These are phyloP conservation scores for Spergularia azorica DNA, from an alignment of 179 eudicot genomes.

Conservation along the genomic window DNA sequence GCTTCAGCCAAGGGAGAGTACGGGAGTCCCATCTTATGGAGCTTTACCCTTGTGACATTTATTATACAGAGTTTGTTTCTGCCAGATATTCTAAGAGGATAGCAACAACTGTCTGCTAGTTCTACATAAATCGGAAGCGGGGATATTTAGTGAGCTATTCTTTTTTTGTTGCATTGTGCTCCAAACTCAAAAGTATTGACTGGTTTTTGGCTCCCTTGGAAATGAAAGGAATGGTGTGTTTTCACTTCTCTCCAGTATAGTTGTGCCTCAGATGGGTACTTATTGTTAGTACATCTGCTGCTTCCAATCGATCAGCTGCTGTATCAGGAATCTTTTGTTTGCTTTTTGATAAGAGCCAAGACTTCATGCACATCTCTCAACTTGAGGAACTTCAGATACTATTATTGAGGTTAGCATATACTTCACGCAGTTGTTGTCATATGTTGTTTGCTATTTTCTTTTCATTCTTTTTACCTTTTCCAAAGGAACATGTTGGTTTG, in stretches of 20 bases:
- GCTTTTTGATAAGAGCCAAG: slow-evolving; percentile 10
- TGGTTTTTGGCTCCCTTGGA: neutral
- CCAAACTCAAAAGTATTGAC: neutral
- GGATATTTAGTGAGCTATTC: neutral
- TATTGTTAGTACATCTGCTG: slow-evolving; percentile 5
- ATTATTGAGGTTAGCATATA: slow-evolving; percentile 20
- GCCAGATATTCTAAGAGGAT: neutral
- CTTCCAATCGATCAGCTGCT: slow-evolving; percentile 1
- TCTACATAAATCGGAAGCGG: neutral
- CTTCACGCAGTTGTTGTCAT: neutral
- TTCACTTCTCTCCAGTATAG: neutral
- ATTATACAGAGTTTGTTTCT: neutral
- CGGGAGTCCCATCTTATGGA: neutral
- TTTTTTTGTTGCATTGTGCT: neutral
- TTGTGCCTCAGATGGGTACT: slow-evolving; percentile 4
- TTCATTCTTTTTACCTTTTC: neutral
- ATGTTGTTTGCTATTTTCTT: neutral
- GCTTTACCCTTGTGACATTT: neutral
- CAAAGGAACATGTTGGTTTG: neutral
- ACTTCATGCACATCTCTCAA: slow-evolving; percentile 3
- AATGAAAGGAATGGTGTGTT: neutral
- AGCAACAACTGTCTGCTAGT: slow-evolving; percentile 1
- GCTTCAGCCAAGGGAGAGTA: neutral
- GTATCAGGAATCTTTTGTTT: slow-evolving; percentile 2
- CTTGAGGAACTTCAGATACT: slow-evolving; percentile 6